Conservation (phyloP, 441 rosid species). For the Iberis amara region DNA sequence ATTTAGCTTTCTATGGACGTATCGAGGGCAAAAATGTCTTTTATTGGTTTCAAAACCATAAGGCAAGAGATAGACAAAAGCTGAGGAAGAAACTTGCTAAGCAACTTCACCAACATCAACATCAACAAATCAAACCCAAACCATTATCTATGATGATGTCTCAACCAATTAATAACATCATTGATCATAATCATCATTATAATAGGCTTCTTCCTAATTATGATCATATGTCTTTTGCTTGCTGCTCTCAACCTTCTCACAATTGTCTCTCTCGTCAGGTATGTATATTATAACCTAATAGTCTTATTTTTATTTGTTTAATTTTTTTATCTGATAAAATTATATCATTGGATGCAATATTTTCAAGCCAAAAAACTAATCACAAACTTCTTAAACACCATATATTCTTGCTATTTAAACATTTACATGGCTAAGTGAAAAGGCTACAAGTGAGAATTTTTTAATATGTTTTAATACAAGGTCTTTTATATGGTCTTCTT, state of each 20-base stretch:
- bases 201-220: conserved; percentile 13
- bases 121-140: conserved; percentile 30
- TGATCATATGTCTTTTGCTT: conserved; percentile 34
- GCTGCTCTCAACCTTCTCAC: conserved; percentile 27
- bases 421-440: not conserved
- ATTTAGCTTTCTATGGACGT: conserved; percentile 54
- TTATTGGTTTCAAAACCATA: conserved; percentile 73
- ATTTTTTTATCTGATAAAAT: not conserved
- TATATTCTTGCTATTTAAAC: not conserved
- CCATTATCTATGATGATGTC: conserved; percentile 34
- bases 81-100: conserved; percentile 59
- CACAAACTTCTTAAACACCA: not conserved
- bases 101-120: conserved; percentile 60
- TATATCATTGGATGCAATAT: not conserved
- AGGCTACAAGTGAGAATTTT: not conserved
- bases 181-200: conserved; percentile 26
- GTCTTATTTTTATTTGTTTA: not conserved
- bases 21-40: conserved; percentile 67
- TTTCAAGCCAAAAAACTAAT: not conserved
- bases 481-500: no score
- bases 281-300: conserved; percentile 2
- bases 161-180: conserved; percentile 27
- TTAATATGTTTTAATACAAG: not conserved
- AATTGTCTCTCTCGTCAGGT: conserved; percentile 31
- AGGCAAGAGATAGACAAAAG: conserved; percentile 64